Evolutionary conservation across 208 protist species (phyloP).

Genomic region (Wallacemonas collosoma): DNA sequence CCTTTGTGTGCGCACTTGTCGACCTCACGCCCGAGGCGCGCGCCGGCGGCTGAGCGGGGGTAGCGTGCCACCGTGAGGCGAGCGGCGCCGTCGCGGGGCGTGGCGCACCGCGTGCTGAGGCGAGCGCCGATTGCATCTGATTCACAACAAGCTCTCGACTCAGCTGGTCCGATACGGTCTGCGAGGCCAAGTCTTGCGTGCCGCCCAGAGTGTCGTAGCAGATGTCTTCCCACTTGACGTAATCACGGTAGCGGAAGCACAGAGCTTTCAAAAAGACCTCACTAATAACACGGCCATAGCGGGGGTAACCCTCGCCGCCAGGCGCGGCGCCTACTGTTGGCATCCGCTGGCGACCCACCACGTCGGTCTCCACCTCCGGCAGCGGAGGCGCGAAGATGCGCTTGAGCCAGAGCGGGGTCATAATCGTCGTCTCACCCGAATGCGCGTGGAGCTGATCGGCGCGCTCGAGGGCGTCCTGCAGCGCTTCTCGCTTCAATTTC

Average conservation of each 20-base stretch:
- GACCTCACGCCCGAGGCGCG: too few relatives aligned
- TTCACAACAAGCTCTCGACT: conserved; percentile 8
- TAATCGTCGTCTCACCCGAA: conserved; percentile 69
- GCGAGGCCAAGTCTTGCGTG: not conserved
- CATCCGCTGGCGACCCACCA: conserved; percentile 72
- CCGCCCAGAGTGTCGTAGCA: conserved; percentile 58
- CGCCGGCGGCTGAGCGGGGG: not conserved
- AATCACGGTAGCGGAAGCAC: conserved; percentile 72
- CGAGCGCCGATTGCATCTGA: not conserved
- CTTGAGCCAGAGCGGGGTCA: conserved; percentile 62
- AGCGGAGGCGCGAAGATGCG: conserved; percentile 61
- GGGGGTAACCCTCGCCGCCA: conserved; percentile 47
- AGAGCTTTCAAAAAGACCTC: conserved; percentile 70
- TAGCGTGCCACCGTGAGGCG: not conserved
- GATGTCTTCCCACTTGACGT: conserved; percentile 86
- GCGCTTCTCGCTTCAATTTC: conserved; percentile 56
- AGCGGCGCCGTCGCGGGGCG: conserved; percentile 9
- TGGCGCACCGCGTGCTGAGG: not conserved
- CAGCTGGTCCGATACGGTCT: conserved; percentile 3
- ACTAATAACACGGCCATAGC: conserved; percentile 57
- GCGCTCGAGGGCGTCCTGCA: conserved; percentile 64
- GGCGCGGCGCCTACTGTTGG: conserved; percentile 62
- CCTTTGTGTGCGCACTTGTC: too few relatives aligned
- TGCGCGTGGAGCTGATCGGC: conserved; percentile 66
- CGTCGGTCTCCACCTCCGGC: conserved; percentile 68